These are phyloP conservation scores for Dacryopinax primogenitus DNA, from an alignment of 768 basidiomycete species.

Conservation along the genomic window DNA sequence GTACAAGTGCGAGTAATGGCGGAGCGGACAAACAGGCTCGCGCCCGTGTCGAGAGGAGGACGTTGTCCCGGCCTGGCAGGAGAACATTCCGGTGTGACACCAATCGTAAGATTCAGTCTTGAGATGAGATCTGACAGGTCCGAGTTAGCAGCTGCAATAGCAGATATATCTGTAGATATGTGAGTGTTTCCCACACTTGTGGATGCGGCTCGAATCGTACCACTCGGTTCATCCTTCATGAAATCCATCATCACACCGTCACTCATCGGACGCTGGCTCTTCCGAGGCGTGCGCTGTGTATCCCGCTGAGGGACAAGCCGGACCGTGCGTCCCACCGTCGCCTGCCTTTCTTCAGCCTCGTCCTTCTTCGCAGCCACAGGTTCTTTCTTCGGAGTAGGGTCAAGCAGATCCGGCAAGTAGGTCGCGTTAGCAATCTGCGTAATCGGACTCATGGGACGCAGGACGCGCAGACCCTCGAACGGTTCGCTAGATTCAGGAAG, in stretches of 20 bases:
- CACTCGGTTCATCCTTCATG: neutral
- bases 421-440: neutral
- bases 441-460: neutral
- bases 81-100: neutral
- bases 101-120: neutral
- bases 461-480: neutral
- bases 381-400: neutral
- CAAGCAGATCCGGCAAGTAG: neutral
- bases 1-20: neutral
- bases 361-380: neutral
- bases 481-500: neutral
- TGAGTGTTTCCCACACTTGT: neutral
- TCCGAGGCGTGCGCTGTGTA: neutral
- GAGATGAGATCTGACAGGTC: conserved; percentile 5
- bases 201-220: neutral
- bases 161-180: neutral
- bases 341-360: neutral
- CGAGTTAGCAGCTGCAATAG: neutral
- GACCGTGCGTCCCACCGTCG: neutral
- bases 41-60: neutral
- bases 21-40: neutral
- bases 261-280: neutral
- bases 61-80: neutral
- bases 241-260: neutral
- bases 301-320: neutral